Evolutionary conservation across 2,329 filamentous ascomycete genomes (phyloP), one percentile per base, ranked within the genome.

Genomic region (Pochonia chlamydosporia): DNA sequence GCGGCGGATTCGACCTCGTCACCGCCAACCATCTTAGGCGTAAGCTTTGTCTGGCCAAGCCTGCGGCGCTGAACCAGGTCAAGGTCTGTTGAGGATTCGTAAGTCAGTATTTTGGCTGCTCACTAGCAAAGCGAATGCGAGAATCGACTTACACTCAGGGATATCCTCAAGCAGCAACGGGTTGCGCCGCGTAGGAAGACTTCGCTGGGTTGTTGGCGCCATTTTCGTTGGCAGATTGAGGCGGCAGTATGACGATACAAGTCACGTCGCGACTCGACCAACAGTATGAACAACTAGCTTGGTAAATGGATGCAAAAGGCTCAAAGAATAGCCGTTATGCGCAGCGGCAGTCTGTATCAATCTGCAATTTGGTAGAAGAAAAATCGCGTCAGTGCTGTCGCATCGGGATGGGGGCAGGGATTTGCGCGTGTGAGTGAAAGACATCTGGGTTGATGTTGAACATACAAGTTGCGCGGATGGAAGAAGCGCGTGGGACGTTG

Each of bases 1-100:
- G 85, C 83, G 55, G 85, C 77, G 40, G 82, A 75, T 63, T 89
- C 88, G 48, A 83, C 81, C 53, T 89, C 84, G 65, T 83, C 81
- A n/a, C 84, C 73, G 57, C 86, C 82, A 28, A 84, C 82, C 59
- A 89, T 83, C 71, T 90, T 93, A 44, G 91, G 83, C 9, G 85
- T 84, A 54, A 99, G 78, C 68, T 95, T 87, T 21, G 93, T 99
- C 70, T 96, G 91, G 40, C 92, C 93, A 40, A 99, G 78, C 57
- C 92, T 87, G 61, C 93, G 87, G 62, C 90, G 85, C 66, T 84
- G 74, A 54, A 96, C 81, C 47, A 96, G 82, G 51, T 89, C 85
- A 52, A 75, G 65, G 66, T 86, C 86, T 90, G 59, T 37, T 46
- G 26, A 21, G 5, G 46, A 48, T 18, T 43, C 59, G 16, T 65